Evolutionary conservation across 768 basidiomycete species (phyloP).

Genomic region (Tricholoma saponaceum): DNA sequence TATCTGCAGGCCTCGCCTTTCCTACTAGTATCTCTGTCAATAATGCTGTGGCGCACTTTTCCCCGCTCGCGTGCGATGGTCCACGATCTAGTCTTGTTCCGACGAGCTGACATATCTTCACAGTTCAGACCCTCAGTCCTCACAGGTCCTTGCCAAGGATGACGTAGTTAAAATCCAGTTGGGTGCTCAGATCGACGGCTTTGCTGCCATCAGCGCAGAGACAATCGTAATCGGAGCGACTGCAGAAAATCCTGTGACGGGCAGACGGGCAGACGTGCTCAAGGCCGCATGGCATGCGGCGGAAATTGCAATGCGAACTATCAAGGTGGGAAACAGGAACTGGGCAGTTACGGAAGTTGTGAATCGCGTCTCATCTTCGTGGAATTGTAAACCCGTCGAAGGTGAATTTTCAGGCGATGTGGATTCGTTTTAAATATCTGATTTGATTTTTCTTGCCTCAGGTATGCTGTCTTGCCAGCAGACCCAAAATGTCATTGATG

Average conservation of each 20-base stretch:
- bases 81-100: slow-evolving; percentile 20
- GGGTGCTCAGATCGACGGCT: slow-evolving; percentile 97
- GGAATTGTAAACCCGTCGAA: slow-evolving; percentile 92
- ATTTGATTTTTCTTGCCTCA: slow-evolving; percentile 23
- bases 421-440: background rate
- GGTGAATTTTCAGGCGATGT: slow-evolving; percentile 39
- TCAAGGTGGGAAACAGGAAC: slow-evolving; percentile 93
- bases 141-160: slow-evolving; percentile 67
- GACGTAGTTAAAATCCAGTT: slow-evolving; percentile 97
- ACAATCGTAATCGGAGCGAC: slow-evolving; percentile 87
- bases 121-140: slow-evolving; percentile 72
- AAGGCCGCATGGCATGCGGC: slow-evolving; percentile 93
- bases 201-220: slow-evolving; percentile 90
- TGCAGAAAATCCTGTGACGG: slow-evolving; percentile 70
- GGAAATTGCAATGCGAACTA: slow-evolving; percentile 84
- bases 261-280: slow-evolving; percentile 84
- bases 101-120: slow-evolving; percentile 10
- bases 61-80: slow-evolving; percentile 77
- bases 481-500: slow-evolving; percentile 90
- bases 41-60: slow-evolving; percentile 94
- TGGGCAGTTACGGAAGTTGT: slow-evolving; percentile 92
- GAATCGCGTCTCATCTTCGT: slow-evolving; percentile 61
- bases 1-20: slow-evolving; percentile 76
- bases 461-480: slow-evolving; percentile 97
- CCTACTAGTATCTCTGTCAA: slow-evolving; percentile 93